These are phyloP conservation scores for Aspergillus fructus DNA, from an alignment of 2,329 filamentous ascomycete species.

Conservation along the genomic window DNA sequence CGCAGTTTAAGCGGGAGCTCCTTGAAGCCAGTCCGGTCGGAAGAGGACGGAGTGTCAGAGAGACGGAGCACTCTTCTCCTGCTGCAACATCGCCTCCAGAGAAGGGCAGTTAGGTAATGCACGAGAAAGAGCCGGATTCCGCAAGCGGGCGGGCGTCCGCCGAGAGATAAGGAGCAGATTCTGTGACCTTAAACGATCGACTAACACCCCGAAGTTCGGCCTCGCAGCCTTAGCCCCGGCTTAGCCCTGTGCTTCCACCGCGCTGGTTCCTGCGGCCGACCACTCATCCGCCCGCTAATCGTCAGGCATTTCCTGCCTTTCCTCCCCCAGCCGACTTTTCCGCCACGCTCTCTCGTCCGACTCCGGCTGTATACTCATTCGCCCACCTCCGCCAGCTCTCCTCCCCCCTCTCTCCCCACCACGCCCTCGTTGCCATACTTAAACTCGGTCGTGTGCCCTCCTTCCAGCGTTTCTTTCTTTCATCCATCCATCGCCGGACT, in stretches of 20 bases:
- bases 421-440: conserved; percentile 8
- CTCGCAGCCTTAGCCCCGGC: conserved; percentile 16
- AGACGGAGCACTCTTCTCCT: conserved; percentile 2
- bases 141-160: conserved; percentile 23
- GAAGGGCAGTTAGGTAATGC: not conserved
- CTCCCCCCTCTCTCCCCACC: conserved; percentile 6
- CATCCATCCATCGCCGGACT: not conserved
- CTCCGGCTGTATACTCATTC: conserved; percentile 27
- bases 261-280: not conserved
- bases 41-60: too few relatives aligned
- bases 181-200: conserved; percentile 38
- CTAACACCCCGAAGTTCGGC: conserved; percentile 40
- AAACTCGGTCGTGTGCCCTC: conserved; percentile 14
- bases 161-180: conserved; percentile 31
- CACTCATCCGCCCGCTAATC: too few relatives aligned
- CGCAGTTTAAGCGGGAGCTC: too few relatives aligned
- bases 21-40: too few relatives aligned
- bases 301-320: not conserved
- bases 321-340: conserved; percentile 9
- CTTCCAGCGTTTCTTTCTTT: conserved; percentile 4
- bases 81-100: not conserved
- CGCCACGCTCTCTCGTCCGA: conserved; percentile 27
- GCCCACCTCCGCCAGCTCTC: conserved; percentile 10
- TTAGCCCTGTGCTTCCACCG: not conserved
- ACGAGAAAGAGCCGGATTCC: conserved; percentile 15